Evolutionary conservation across 768 basidiomycete species (phyloP), one percentile per base, ranked within the genome.

Genomic region (Tylopilus felleus): DNA sequence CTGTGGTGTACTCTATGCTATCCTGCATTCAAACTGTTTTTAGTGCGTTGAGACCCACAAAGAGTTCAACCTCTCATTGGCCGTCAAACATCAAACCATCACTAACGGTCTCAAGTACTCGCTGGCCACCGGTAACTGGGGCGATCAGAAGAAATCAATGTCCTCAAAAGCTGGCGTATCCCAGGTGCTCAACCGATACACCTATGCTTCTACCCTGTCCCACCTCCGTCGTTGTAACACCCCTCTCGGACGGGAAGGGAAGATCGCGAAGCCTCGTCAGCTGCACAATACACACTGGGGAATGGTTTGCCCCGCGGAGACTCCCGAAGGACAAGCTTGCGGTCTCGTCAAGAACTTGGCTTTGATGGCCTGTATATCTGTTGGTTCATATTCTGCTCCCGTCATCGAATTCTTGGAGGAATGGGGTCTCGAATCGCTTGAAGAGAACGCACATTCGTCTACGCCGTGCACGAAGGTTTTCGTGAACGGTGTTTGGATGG

Each of bases 271-370:
- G 70, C 97, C 97, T 52, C 97, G 97, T 63, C 97, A 99, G 64
- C 77, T 99, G 51, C 97, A 99, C 72, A 99, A 99, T 65, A 98
- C 97, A 1, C 97, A 99, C 65, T 99, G 97, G 97, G 97, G 97
- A 35, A 98, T 99, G 97, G 97, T 99, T 19, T 99, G 97, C 67
- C 97, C 97, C 40, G 97, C 97, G 36, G 97, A 99, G 72, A 99
- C 97, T 4, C 97, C 97, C 1, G 97, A 99, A 84, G 97, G 97
- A 43, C 97, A 98, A 71, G 97, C 97, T 56, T 99, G 97, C 73
- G 97, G 97, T 73, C 82, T 98, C 41, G 97, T 98, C 73, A 98
- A 99, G 77, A 98, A 99, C 73, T 75, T 99, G 53, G 92, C 97
- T 0, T 84, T 98, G 60, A 96, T 98, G 94, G 77, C 96, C 5